A percentile compares a stretch with the other conserved stretches of the same genome.
phyloP scores from a whole-genome alignment of 352 stramenopile species.

The Pythium biforme region DNA sequence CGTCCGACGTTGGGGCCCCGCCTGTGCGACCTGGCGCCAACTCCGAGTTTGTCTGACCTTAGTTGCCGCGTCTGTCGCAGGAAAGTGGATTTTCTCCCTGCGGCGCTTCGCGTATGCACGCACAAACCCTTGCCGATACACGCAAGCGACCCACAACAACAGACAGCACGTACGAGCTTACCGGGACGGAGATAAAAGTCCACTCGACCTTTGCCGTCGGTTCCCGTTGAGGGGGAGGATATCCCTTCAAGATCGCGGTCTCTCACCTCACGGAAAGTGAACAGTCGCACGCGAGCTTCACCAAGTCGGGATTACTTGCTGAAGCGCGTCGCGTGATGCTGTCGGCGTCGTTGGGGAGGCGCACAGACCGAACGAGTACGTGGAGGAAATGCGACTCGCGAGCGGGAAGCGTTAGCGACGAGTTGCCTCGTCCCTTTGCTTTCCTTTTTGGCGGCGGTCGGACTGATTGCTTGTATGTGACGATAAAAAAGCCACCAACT shows the following conservation, averaged over 20 bases:
- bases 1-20: background rate
- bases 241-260: conserved; percentile 1
- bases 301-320: background rate
- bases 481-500: conserved; percentile 28
- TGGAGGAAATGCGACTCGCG: background rate
- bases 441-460: conserved; percentile 8
- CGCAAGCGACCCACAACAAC: background rate
- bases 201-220: background rate
- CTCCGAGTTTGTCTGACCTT: conserved; percentile 8
- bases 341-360: background rate
- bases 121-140: background rate
- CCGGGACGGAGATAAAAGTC: background rate
- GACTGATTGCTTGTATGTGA: conserved; percentile 22
- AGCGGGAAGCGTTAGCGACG: background rate
- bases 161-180: background rate
- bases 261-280: conserved; percentile 2
- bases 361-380: background rate
- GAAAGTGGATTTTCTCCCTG: conserved; percentile 4
- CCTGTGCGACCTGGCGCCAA: conserved; percentile 12
- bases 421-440: conserved; percentile 4
- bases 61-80: conserved; percentile 9
- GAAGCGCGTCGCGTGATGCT: conserved; percentile 2
- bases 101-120: conserved; percentile 9
- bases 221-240: background rate
- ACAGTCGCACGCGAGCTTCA: conserved; percentile 8